A percentile compares a stretch with the other conserved stretches of the same genome.
phyloP scores from a whole-genome alignment of 441 rosid species.

The Breynia disticha region DNA sequence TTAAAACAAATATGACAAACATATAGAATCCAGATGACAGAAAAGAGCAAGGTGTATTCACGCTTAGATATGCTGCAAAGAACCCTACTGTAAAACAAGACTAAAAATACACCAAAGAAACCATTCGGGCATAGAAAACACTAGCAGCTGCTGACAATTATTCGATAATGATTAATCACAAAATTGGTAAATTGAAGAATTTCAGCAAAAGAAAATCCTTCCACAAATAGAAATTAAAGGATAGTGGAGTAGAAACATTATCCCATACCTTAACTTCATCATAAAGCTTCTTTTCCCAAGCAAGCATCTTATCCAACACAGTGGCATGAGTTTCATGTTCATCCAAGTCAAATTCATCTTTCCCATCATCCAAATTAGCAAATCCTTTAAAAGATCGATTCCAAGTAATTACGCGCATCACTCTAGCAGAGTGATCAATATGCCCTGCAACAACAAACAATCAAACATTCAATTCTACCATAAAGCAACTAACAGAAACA shows the following conservation, averaged over 20 bases:
- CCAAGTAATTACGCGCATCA: slow-evolving; percentile 95
- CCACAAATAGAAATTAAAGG: background rate
- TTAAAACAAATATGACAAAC: no score
- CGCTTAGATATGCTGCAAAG: no score
- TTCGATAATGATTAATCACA: no score
- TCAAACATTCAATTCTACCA: background rate
- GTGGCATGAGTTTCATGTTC: slow-evolving; percentile 90
- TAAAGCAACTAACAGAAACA: background rate
- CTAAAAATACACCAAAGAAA: no score
- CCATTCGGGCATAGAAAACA: no score
- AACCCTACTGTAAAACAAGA: no score
- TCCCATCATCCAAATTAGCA: slow-evolving; percentile 38
- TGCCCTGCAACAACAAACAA: slow-evolving; percentile 41
- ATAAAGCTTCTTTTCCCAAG: slow-evolving; percentile 94
- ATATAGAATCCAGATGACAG: no score
- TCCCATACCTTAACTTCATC: slow-evolving; percentile 85
- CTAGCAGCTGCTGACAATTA: no score
- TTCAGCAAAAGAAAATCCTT: no score
- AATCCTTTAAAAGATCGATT: slow-evolving; percentile 72
- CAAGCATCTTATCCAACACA: slow-evolving; percentile 84
- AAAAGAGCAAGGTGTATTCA: no score
- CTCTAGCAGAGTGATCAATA: slow-evolving; percentile 83
- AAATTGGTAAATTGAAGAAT: no score
- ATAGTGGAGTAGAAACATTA: background rate
- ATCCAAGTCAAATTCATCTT: slow-evolving; percentile 63